Evolutionary conservation across 2,329 filamentous ascomycete genomes (phyloP).

Genomic region (Dothideomycetes sp.): DNA sequence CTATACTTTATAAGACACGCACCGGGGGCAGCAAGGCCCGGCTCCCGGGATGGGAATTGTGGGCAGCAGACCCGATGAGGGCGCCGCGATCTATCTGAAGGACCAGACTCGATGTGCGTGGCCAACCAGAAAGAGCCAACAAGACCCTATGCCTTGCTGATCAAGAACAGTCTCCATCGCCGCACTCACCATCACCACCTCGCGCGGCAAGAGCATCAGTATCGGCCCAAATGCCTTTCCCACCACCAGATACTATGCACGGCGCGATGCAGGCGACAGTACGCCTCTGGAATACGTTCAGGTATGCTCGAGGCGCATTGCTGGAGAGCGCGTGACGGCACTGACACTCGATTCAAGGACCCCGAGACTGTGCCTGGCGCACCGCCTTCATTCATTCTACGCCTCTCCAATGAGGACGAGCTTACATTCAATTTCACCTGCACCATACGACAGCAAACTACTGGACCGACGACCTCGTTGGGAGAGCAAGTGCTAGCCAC

Average conservation of each 20-base stretch:
- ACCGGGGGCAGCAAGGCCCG: slow-evolving; percentile 4
- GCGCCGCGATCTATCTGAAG: slow-evolving; percentile 67
- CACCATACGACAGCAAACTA: slow-evolving; percentile 46
- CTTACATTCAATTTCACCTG: slow-evolving; percentile 90
- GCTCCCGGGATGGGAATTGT: slow-evolving; percentile 68
- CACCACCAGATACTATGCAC: slow-evolving; percentile 63
- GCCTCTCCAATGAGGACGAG: slow-evolving; percentile 83
- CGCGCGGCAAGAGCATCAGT: slow-evolving; percentile 64
- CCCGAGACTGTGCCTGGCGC: slow-evolving; percentile 45
- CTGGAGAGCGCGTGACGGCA: not conserved
- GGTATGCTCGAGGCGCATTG: slow-evolving; percentile 41
- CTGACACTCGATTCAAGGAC: slow-evolving; percentile 46
- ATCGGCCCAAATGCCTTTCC: slow-evolving; percentile 81
- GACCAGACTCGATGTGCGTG: slow-evolving; percentile 81
- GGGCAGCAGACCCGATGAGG: slow-evolving; percentile 79
- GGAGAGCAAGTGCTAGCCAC: slow-evolving; percentile 29
- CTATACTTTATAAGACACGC: not conserved
- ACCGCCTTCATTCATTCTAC: slow-evolving; percentile 68
- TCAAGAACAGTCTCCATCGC: slow-evolving; percentile 70
- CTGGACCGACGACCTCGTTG: slow-evolving; percentile 35
- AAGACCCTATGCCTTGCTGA: not conserved
- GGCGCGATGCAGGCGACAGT: slow-evolving; percentile 62
- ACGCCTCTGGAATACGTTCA: slow-evolving; percentile 81
- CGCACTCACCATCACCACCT: slow-evolving; percentile 69
- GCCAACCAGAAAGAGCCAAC: slow-evolving; percentile 9